phyloP scores from a whole-genome alignment of 1,284 basidiomycete species.

The Trametes sp. region DNA sequence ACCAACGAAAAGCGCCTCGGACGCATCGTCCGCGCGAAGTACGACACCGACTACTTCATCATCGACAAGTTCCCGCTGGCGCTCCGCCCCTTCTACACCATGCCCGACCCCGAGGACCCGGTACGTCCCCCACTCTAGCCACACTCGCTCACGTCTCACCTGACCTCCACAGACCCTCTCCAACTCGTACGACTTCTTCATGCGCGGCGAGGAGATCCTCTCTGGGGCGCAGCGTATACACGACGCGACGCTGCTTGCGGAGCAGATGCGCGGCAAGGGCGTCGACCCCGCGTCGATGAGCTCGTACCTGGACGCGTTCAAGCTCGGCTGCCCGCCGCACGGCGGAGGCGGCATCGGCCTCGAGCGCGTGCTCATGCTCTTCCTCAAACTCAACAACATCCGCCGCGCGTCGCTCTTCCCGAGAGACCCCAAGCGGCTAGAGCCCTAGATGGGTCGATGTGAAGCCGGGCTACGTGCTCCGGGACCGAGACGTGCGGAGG shows the following conservation, averaged over 20 bases:
- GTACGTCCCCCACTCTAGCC: conserved; percentile 53
- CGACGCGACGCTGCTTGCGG: conserved; percentile 83
- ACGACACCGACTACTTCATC: conserved; percentile 97
- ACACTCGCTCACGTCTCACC: conserved; percentile 11
- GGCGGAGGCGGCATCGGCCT: conserved; percentile 88
- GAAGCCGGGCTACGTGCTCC: neutral
- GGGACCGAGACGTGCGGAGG: neutral
- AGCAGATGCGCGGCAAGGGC: conserved; percentile 85
- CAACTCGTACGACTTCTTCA: conserved; percentile 99
- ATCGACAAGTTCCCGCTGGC: conserved; percentile 96
- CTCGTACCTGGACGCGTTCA: conserved; percentile 94
- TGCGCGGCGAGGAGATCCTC: conserved; percentile 98
- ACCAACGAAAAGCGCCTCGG: conserved; percentile 94
- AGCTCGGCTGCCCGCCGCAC: conserved; percentile 91
- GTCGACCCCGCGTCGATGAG: conserved; percentile 90
- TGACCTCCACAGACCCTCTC: conserved; percentile 72
- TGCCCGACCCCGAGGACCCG: conserved; percentile 91
- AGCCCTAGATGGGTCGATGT: conserved; percentile 65
- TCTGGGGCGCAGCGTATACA: conserved; percentile 98
- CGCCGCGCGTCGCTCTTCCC: conserved; percentile 95
- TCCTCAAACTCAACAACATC: conserved; percentile 95
- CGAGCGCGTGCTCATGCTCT: conserved; percentile 96
- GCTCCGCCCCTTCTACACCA: conserved; percentile 97
- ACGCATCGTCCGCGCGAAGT: conserved; percentile 88
- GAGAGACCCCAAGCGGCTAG: conserved; percentile 86